phyloP scores from a whole-genome alignment of 1,284 basidiomycete genomes.

The Uromyces viciae-fabae region DNA sequence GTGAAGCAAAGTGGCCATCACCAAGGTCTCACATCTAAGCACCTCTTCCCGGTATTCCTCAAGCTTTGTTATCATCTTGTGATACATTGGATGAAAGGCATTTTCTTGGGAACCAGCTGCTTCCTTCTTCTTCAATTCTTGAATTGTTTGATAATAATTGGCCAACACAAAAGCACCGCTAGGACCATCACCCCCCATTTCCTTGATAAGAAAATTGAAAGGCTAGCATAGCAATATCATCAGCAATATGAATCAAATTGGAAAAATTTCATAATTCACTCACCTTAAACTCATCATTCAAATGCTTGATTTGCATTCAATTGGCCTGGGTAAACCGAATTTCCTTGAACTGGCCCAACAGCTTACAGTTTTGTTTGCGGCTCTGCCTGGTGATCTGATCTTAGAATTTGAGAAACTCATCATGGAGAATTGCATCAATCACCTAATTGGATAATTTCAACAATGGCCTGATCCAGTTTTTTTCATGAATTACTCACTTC shows the following conservation, averaged over 20 bases:
- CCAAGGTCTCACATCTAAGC: neutral
- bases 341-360: constrained; percentile 5
- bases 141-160: neutral
- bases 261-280: neutral
- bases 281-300: neutral
- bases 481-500: neutral
- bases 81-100: neutral
- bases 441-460: no score
- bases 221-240: neutral
- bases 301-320: neutral
- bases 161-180: neutral
- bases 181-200: neutral
- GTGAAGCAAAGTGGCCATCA: neutral
- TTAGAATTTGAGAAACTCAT: constrained; percentile 3
- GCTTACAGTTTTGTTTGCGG: neutral
- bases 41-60: neutral
- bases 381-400: neutral
- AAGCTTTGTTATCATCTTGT: neutral
- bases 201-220: neutral
- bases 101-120: neutral
- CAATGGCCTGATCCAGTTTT: no score
- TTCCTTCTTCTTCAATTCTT: neutral
- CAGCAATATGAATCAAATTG: neutral
- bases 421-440: constrained; percentile 1
- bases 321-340: neutral